Percentiles rank a stretch among this genome's conserved stretches.
These are phyloP conservation scores for Xylariales sp. DNA, from an alignment of 2,329 filamentous ascomycete genomes.

Conservation along the genomic window DNA sequence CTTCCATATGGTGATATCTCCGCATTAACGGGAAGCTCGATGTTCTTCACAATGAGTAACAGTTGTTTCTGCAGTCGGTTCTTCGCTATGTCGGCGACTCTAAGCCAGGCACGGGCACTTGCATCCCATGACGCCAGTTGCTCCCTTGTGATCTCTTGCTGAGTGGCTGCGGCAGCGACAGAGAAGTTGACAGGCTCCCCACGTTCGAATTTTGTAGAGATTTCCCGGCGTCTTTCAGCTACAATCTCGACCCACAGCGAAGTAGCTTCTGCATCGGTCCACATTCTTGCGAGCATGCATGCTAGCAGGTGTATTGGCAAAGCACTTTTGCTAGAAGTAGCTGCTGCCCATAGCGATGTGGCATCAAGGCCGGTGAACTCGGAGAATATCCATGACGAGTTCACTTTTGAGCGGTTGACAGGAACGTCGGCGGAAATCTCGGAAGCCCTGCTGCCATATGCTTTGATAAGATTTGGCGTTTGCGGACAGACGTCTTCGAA, in stretches of 20 bases:
- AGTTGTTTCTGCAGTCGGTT: slow-evolving; percentile 8
- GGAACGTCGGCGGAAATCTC: slow-evolving; percentile 5
- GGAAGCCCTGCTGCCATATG: slow-evolving; percentile 13
- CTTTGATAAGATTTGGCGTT: slow-evolving; percentile 27
- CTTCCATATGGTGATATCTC: slow-evolving; percentile 5
- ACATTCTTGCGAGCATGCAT: slow-evolving; percentile 32
- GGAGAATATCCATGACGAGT: slow-evolving; percentile 6
- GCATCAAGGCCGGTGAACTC: slow-evolving; percentile 21
- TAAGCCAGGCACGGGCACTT: slow-evolving; percentile 27
- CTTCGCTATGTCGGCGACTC: slow-evolving; percentile 22
- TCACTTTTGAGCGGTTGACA: not conserved
- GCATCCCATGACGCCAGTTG: slow-evolving; percentile 27
- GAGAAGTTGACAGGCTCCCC: not conserved
- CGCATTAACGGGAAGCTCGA: slow-evolving; percentile 6
- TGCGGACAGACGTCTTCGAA: slow-evolving; percentile 30
- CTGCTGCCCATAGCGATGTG: slow-evolving; percentile 26
- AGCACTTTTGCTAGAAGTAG: slow-evolving; percentile 22
- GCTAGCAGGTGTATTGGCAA: slow-evolving; percentile 25
- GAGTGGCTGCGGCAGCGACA: not conserved
- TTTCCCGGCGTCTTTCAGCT: slow-evolving; percentile 9
- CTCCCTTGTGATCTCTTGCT: slow-evolving; percentile 15
- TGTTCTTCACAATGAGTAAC: slow-evolving; percentile 11
- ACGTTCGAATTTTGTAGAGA: slow-evolving; percentile 2
- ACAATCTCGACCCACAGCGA: slow-evolving; percentile 31
- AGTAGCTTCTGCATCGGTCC: slow-evolving; percentile 20